phyloP scores from a whole-genome alignment of 139 green algal species.

The Nannochloris sp. region DNA sequence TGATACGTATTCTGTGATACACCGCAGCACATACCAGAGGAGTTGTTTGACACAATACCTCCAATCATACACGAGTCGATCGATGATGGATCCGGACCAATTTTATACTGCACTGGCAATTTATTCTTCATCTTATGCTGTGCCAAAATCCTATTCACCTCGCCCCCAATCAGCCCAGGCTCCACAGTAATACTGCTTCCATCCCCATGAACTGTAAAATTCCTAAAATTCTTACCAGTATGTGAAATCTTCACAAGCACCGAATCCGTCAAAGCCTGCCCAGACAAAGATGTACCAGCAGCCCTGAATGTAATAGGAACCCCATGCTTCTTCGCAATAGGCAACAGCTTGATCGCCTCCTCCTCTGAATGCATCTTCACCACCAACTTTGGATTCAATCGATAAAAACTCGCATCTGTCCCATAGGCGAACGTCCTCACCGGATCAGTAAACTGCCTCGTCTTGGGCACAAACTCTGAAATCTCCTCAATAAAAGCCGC shows the following conservation, averaged over 20 bases:
- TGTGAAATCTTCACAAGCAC: constrained; percentile 95
- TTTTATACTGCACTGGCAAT: constrained; percentile 87
- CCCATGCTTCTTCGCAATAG: constrained; percentile 70
- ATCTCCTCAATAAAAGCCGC: constrained; percentile 74
- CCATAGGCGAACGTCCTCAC: constrained; percentile 91
- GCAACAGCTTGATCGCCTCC: constrained; percentile 76
- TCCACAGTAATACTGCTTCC: constrained; percentile 87
- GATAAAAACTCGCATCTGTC: constrained; percentile 93
- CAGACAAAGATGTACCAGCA: constrained; percentile 86
- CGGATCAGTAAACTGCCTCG: constrained; percentile 71
- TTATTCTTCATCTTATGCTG: constrained; percentile 52
- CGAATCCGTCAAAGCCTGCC: constrained; percentile 85
- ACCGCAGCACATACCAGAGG: constrained; percentile 95
- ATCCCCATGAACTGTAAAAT: constrained; percentile 82
- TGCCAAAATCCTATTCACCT: constrained; percentile 80
- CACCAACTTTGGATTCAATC: constrained; percentile 84
- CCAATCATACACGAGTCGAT: constrained; percentile 91
- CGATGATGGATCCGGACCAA: constrained; percentile 89
- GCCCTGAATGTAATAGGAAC: constrained; percentile 94
- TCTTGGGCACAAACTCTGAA: constrained; percentile 61
- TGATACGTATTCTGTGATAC: constrained; percentile 92
- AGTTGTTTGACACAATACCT: constrained; percentile 97
- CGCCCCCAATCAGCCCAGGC: constrained; percentile 88
- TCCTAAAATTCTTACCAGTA: constrained; percentile 90
- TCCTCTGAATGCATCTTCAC: constrained; percentile 77